A percentile compares a stretch with the other conserved stretches of the same genome.
These are phyloP conservation scores for Bryopsis sp. DNA, from an alignment of 139 green algal species.

Conservation along the genomic window DNA sequence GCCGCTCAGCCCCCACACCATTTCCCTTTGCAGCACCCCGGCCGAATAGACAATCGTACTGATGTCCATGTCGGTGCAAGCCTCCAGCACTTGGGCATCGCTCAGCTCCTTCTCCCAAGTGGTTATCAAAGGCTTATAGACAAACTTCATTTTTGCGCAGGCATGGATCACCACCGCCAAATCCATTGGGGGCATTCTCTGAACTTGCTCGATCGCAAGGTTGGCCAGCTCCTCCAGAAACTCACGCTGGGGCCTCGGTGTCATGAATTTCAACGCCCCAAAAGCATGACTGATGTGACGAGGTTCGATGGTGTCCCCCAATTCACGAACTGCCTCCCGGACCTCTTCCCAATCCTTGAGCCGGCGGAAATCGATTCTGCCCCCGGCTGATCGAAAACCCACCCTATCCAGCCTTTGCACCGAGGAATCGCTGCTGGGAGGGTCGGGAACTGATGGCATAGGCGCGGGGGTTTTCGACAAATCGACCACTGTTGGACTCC, in stretches of 20 bases:
- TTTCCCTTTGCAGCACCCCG: background rate
- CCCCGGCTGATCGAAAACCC: no score
- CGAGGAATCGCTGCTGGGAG: no score
- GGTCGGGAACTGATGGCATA: no score
- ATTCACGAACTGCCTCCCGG: no score
- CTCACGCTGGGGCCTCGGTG: background rate
- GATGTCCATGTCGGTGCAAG: conserved; percentile 16
- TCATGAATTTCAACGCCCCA: conserved; percentile 2
- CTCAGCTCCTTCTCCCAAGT: conserved; percentile 2
- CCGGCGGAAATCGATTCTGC: no score
- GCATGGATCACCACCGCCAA: background rate
- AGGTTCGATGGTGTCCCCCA: no score
- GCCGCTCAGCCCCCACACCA: background rate
- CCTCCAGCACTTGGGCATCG: conserved; percentile 10
- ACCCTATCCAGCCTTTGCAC: no score
- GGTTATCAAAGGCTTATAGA: background rate
- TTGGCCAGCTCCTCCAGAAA: conserved; percentile 5
- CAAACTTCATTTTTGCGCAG: conserved; percentile 13
- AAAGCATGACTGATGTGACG: background rate
- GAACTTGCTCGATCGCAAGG: background rate
- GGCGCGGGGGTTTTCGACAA: no score
- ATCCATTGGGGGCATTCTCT: conserved; percentile 6
- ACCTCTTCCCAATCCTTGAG: no score
- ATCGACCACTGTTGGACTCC: no score
- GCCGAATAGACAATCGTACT: conserved; percentile 1